phyloP scores from a whole-genome alignment of 139 green algal species.

The Chlorella ohadii region DNA sequence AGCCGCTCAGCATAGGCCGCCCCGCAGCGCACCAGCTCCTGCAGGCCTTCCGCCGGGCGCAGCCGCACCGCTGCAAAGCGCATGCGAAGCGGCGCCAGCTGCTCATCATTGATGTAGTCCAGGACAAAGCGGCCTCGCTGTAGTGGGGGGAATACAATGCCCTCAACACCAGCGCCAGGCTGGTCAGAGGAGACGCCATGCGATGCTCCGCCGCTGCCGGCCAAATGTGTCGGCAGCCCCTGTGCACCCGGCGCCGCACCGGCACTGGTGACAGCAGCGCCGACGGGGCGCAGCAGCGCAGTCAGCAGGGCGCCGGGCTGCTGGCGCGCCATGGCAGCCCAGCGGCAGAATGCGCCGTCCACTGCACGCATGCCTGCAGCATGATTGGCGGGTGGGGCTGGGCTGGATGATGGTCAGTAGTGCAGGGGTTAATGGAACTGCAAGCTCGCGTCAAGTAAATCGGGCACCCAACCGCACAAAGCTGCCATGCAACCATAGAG shows the following conservation, averaged over 20 bases:
- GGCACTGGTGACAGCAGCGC: too few species aligned
- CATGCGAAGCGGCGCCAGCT: not conserved
- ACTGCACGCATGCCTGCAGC: not conserved
- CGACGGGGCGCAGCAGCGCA: not conserved
- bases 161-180: not conserved
- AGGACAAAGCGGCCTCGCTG: not conserved
- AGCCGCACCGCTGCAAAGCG: constrained; percentile 4
- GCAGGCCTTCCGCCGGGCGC: not conserved
- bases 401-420: too few species aligned
- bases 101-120: constrained; percentile 10
- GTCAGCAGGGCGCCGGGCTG: not conserved
- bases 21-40: constrained; percentile 12
- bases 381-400: too few species aligned
- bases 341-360: constrained; percentile 22
- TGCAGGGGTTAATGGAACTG: too few species aligned
- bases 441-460: too few species aligned
- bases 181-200: too few species aligned
- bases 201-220: too few species aligned
- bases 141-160: too few species aligned
- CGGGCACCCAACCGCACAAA: too few species aligned
- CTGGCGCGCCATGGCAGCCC: constrained; percentile 1
- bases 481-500: too few species aligned
- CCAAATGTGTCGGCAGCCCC: too few species aligned
- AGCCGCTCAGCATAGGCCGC: constrained; percentile 3
- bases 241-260: too few species aligned